Percentiles rank a stretch among this genome's conserved stretches.
These are phyloP conservation scores for Brassica incana DNA, from an alignment of 345 rosid species.

Conservation along the genomic window DNA sequence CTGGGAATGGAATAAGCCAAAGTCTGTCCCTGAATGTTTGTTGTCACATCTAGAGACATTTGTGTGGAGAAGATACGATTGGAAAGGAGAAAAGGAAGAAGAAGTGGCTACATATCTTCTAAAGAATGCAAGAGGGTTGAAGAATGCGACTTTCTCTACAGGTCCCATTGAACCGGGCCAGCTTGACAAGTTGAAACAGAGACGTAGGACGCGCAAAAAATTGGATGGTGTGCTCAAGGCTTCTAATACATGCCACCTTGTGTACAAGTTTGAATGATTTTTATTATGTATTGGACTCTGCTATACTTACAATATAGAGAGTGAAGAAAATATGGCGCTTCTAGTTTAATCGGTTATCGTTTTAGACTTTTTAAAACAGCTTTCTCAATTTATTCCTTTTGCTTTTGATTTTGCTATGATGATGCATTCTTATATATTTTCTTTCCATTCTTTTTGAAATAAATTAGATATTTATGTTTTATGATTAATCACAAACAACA, in stretches of 20 bases:
- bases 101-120: not conserved
- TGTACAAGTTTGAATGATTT: not conserved
- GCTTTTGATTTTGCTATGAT: no score
- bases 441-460: no score
- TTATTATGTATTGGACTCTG: not conserved
- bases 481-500: no score
- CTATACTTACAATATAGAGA: not conserved
- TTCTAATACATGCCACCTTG: not conserved
- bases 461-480: no score
- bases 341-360: no score
- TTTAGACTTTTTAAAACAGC: no score
- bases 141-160: not conserved
- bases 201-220: not conserved
- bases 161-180: not conserved
- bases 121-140: not conserved
- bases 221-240: not conserved
- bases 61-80: not conserved
- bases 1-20: not conserved
- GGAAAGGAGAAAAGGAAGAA: not conserved
- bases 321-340: not conserved
- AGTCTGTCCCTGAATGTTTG: slow-evolving; percentile 12
- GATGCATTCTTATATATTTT: no score
- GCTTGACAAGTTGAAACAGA: not conserved
- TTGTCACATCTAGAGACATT: slow-evolving; percentile 14
- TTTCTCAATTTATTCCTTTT: no score